A percentile compares a stretch with the other conserved stretches of the same genome.
phyloP scores from a whole-genome alignment of 495 filamentous ascomycete species.

The Chaetomium fimeti region DNA sequence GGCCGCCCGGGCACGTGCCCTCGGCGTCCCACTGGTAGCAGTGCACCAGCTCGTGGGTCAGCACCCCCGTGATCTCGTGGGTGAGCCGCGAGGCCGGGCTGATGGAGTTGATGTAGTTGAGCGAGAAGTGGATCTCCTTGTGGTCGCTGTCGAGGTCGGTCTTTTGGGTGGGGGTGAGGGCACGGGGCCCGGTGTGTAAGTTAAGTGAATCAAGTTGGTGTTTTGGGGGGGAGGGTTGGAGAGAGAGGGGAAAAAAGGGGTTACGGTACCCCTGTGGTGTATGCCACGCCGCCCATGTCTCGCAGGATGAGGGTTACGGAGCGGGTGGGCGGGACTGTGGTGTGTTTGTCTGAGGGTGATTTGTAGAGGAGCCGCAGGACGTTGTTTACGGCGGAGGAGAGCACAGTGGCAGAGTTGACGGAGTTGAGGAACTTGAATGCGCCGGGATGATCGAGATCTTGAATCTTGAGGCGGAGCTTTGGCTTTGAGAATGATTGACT shows the following conservation, averaged over 20 bases:
- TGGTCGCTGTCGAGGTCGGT: slow-evolving; percentile 80
- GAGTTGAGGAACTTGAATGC: slow-evolving; percentile 60
- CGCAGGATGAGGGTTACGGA: slow-evolving; percentile 87
- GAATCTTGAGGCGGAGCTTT: slow-evolving; percentile 67
- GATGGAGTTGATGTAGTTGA: slow-evolving; percentile 63
- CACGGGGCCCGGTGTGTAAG: background rate
- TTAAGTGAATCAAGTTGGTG: background rate
- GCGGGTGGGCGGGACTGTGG: slow-evolving; percentile 52
- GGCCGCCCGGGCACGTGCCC: slow-evolving; percentile 65
- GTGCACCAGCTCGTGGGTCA: slow-evolving; percentile 93
- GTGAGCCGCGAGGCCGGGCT: slow-evolving; percentile 40
- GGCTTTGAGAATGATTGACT: slow-evolving; percentile 47
- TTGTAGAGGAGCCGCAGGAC: slow-evolving; percentile 66
- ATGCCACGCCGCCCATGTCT: slow-evolving; percentile 77
- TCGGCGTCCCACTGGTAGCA: slow-evolving; percentile 82
- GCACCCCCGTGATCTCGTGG: slow-evolving; percentile 77
- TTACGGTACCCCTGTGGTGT: slow-evolving; percentile 64
- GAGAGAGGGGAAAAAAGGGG: background rate
- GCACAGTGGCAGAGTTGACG: slow-evolving; percentile 56
- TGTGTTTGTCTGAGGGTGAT: slow-evolving; percentile 41
- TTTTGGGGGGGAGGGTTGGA: background rate
- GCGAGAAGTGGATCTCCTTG: slow-evolving; percentile 90
- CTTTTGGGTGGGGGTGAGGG: background rate
- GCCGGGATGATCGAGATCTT: slow-evolving; percentile 66
- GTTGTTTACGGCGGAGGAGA: slow-evolving; percentile 59